phyloP scores from a whole-genome alignment of 2,329 filamentous ascomycete genomes.

The Ophidiomyces ophidiicola region DNA sequence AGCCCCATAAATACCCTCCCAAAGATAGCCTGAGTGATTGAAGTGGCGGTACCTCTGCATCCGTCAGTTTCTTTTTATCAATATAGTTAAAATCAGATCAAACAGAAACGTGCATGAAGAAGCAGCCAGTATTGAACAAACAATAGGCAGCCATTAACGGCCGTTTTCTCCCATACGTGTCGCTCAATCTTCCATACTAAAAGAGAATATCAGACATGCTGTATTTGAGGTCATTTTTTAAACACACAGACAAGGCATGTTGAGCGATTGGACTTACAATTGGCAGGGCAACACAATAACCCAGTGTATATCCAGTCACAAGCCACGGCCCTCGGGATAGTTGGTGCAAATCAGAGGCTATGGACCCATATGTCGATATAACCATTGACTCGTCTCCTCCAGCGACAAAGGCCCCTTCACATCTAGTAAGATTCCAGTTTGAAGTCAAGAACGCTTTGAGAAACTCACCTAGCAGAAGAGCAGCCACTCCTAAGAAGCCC shows the following conservation, averaged over 20 bases:
- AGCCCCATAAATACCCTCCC: constrained; percentile 14
- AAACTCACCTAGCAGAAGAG: too few relatives aligned
- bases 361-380: constrained; percentile 11
- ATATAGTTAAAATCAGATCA: background rate
- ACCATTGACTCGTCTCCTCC: constrained; percentile 14
- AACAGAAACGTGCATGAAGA: constrained; percentile 8
- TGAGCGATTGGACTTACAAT: constrained; percentile 6
- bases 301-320: constrained; percentile 12
- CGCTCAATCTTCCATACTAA: constrained; percentile 15
- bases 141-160: constrained; percentile 11
- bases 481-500: too few relatives aligned
- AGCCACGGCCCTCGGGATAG: constrained; percentile 11
- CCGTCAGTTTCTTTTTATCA: background rate
- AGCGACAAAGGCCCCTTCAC: constrained; percentile 16
- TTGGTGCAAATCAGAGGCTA: constrained; percentile 13
- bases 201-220: background rate
- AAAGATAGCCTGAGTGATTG: constrained; percentile 11
- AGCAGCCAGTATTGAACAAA: constrained; percentile 13
- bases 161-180: constrained; percentile 14
- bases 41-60: constrained; percentile 9
- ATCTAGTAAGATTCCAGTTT: too few relatives aligned
- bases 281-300: constrained; percentile 11
- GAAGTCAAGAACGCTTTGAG: too few relatives aligned
- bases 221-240: too few relatives aligned
- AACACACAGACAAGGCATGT: background rate